Evolutionary conservation across 345 rosid genomes (phyloP).

Genomic region (Pelargonium nanum): DNA sequence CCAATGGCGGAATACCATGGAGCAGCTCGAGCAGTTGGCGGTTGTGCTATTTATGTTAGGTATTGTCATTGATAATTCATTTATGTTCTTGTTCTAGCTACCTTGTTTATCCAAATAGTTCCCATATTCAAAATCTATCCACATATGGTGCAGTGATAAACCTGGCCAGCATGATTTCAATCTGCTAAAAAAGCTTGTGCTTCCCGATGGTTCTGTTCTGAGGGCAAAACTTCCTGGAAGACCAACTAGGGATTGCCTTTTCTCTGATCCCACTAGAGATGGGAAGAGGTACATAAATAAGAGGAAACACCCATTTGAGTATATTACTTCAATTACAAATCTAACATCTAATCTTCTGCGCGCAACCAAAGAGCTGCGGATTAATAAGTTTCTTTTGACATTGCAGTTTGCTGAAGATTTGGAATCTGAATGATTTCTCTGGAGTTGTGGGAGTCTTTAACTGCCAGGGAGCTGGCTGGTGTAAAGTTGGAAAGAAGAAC

Average conservation of each 20-base stretch:
- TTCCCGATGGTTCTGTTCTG: slow-evolving; percentile 56
- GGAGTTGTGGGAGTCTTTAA: slow-evolving; percentile 56
- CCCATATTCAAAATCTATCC: neutral
- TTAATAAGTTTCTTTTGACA: neutral
- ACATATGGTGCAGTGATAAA: slow-evolving; percentile 36
- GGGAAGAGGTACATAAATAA: slow-evolving; percentile 36
- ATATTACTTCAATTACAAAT: too few relatives aligned
- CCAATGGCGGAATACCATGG: slow-evolving; percentile 69
- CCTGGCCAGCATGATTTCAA: slow-evolving; percentile 61
- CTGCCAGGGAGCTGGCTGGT: slow-evolving; percentile 74
- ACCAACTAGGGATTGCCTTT: slow-evolving; percentile 58
- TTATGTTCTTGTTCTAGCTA: neutral
- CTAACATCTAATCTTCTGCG: neutral
- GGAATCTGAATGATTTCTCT: slow-evolving; percentile 49
- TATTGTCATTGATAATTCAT: slow-evolving; percentile 9
- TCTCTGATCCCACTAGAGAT: slow-evolving; percentile 52
- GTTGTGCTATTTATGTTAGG: slow-evolving; percentile 59
- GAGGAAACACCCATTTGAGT: neutral
- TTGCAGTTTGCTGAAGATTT: slow-evolving; percentile 50
- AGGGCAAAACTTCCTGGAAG: slow-evolving; percentile 66
- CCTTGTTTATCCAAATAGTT: neutral
- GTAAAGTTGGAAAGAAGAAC: slow-evolving; percentile 42
- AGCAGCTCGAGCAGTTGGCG: slow-evolving; percentile 58
- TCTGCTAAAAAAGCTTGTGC: slow-evolving; percentile 53
- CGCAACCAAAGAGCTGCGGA: too few relatives aligned